These are phyloP conservation scores for Taxawa tesnikishii DNA, from an alignment of 2,329 filamentous ascomycete species.

Conservation along the genomic window DNA sequence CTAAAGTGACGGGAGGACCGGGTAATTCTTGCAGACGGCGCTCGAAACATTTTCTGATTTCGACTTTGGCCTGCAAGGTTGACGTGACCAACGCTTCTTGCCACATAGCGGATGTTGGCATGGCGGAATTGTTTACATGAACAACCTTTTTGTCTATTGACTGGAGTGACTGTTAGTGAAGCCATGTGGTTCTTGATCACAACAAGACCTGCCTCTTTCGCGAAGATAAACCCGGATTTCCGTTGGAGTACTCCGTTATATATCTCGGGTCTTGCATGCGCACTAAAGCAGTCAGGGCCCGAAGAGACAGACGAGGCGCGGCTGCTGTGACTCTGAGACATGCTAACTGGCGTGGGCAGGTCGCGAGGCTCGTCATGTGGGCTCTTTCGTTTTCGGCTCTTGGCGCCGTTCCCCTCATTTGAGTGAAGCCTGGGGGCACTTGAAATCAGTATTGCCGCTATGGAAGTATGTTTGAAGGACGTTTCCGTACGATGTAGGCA, in stretches of 20 bases:
- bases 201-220: slow-evolving; percentile 18
- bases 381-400: slow-evolving; percentile 15
- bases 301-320: neutral
- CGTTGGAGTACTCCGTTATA: slow-evolving; percentile 29
- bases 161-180: no score
- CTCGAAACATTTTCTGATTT: slow-evolving; percentile 27
- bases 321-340: no score
- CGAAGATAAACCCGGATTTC: slow-evolving; percentile 23
- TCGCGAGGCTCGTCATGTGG: slow-evolving; percentile 11
- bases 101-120: slow-evolving; percentile 26
- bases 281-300: neutral
- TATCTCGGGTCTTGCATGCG: slow-evolving; percentile 13
- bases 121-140: slow-evolving; percentile 16
- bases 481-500: neutral
- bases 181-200: no score
- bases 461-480: neutral
- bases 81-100: slow-evolving; percentile 15
- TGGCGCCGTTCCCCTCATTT: neutral
- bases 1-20: slow-evolving; percentile 40
- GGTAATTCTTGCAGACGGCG: slow-evolving; percentile 16
- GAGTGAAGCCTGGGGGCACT: neutral
- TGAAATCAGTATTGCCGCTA: neutral
- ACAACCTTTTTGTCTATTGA: slow-evolving; percentile 12
- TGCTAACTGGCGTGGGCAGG: slow-evolving; percentile 11
- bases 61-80: slow-evolving; percentile 18